Percentiles rank a stretch among this genome's conserved stretches.
Evolutionary conservation across 225 moss, liverwort and hornwort genomes (phyloP).

Genomic region (Thuidium tamariscinum): DNA sequence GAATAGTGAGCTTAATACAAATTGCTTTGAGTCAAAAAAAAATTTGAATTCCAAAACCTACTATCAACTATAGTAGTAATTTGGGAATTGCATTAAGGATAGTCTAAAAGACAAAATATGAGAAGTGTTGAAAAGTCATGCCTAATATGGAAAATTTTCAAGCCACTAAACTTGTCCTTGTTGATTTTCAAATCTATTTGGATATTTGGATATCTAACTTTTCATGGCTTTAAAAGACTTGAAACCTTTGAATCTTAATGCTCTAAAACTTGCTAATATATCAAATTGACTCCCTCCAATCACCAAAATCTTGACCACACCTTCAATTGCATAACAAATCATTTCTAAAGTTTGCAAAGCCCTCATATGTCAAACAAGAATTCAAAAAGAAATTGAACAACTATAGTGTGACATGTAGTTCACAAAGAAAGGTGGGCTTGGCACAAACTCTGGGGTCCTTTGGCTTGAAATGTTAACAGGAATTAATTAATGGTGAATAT

Average conservation of each 20-base stretch:
- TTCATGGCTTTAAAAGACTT: no score
- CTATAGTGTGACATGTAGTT: not conserved
- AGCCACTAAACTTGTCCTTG: rapidly evolving
- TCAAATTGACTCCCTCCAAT: not conserved
- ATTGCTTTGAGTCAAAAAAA: not conserved
- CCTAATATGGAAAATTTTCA: not conserved
- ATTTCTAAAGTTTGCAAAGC: not conserved
- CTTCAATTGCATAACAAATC: not conserved
- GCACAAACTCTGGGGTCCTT: rapidly evolving
- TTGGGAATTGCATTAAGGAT: not conserved
- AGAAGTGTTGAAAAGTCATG: rapidly evolving
- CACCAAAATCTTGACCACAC: not conserved
- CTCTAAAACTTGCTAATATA: no score
- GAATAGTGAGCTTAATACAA: not conserved
- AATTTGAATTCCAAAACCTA: rapidly evolving
- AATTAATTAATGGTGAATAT: not conserved
- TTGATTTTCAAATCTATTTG: not conserved
- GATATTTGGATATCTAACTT: not conserved
- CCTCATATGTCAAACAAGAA: not conserved
- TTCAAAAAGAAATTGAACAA: not conserved
- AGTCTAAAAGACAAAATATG: not conserved
- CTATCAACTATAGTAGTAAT: rapidly evolving
- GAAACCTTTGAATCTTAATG: not conserved
- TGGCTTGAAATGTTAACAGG: no score
- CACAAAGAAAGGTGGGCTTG: not conserved